A percentile compares a stretch with the other conserved stretches of the same genome.
Conservation (phyloP, 192 early-diverging fungal species). For the Neocallimastix lanati region DNA sequence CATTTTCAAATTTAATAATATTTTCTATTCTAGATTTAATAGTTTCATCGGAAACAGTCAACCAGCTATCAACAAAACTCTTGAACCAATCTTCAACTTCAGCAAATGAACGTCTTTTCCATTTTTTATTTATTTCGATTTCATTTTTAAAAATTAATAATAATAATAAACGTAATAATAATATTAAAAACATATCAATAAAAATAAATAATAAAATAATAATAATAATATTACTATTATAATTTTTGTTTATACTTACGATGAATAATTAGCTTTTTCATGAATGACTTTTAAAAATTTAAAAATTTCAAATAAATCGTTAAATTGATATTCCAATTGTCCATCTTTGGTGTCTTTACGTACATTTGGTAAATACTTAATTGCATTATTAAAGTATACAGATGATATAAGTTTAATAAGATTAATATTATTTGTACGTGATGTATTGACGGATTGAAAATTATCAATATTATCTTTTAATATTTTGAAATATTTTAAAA, state of each 20-base stretch:
- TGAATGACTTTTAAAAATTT: not conserved
- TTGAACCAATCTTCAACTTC: not conserved
- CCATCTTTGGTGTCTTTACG: not conserved
- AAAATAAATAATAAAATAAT: too few relatives aligned
- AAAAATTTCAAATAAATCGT: not conserved
- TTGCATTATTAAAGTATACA: not conserved
- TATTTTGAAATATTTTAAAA: not conserved
- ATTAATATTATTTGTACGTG: not conserved
- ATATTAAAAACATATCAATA: too few relatives aligned
- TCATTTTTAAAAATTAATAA: too few relatives aligned
- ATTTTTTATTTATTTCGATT: too few relatives aligned
- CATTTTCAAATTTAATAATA: not conserved
- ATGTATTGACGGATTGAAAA: not conserved
- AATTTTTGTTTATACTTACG: not conserved
- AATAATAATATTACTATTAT: too few relatives aligned
- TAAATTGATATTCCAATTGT: not conserved
- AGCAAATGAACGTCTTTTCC: not conserved
- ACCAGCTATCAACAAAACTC: not conserved
- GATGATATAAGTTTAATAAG: not conserved
- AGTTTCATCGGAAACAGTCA: not conserved
- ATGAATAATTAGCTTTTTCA: not conserved
- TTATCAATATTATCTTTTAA: not conserved
- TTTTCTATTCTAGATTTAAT: not conserved
- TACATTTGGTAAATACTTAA: not conserved
- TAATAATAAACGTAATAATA: too few relatives aligned